Percentiles rank a stretch among this genome's conserved stretches.
Conservation (phyloP, 2,329 filamentous ascomycete genomes). For the Lachnum nothofagi region DNA sequence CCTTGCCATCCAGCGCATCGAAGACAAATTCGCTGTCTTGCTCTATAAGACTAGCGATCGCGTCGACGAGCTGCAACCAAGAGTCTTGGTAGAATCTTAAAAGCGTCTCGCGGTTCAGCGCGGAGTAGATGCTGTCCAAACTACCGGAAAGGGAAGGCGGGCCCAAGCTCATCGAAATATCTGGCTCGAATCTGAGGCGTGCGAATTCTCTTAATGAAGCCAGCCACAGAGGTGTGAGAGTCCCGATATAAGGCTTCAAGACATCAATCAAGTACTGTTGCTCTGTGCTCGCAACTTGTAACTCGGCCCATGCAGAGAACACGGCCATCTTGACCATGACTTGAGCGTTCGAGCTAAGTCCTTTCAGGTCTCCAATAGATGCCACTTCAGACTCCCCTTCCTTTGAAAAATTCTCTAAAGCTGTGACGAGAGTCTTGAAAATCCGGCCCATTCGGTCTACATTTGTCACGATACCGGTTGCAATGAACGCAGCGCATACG, state of each 20-base stretch:
- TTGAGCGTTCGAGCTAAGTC: conserved; percentile 89
- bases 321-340: conserved; percentile 99
- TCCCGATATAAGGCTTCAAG: conserved; percentile 82
- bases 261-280: conserved; percentile 86
- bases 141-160: conserved; percentile 77
- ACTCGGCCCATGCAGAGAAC: conserved; percentile 93
- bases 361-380: conserved; percentile 86
- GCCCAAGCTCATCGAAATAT: conserved; percentile 86
- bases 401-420: conserved; percentile 84
- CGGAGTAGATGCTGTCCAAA: conserved; percentile 89
- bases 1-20: conserved; percentile 87
- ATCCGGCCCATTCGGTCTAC: conserved; percentile 98
- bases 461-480: conserved; percentile 94
- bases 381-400: conserved; percentile 75
- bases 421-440: conserved; percentile 83
- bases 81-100: conserved; percentile 95
- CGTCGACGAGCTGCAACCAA: conserved; percentile 94
- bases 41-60: conserved; percentile 93
- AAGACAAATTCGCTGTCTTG: conserved; percentile 98
- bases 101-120: conserved; percentile 87
- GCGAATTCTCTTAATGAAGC: conserved; percentile 92
- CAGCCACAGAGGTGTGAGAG: conserved; percentile 87
- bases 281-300: conserved; percentile 91
- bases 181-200: conserved; percentile 86
- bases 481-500: conserved; percentile 96